Base-by-base conservation (phyloP, 495 filamentous ascomycete genomes). In the Penicillium bialowiezense region DNA sequence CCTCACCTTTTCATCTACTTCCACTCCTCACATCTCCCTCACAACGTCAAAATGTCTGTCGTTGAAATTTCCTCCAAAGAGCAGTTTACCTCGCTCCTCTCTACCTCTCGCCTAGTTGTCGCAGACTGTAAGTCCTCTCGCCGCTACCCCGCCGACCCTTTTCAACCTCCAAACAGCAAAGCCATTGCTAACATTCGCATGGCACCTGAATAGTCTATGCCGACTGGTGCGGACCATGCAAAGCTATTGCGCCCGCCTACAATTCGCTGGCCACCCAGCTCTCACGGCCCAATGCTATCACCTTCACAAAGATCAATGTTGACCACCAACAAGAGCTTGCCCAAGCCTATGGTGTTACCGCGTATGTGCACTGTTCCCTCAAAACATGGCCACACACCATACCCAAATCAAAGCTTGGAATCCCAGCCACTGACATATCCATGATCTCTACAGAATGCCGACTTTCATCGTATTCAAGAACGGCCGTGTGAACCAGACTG, bases 381-480 rank as follows among this genome's bases (percentile, higher is more conserved):
- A n/a, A 19, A 14, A 26, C 20, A 0, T 23, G 2, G 15, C 3
- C 23, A 8, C 13, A 36, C 15, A 1, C 3, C 23, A 7, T 20
- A 12, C 9, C 13, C 7, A 23, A 23, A 12, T 21, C n/a, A 38
- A 52, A 23, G n/a, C 26, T 29, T 12, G 7, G 17, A 6, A 1
- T 10, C 14, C 14, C 3, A 29, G 3, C 10, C 10, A 23, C 41
- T 40, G 35, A 48, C 34, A 40, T 17, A 23, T 18, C 0, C 13
- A n/a, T 5, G 17, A 20, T 14, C 15, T 3, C 34, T 50, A 14
- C 36, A 64, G 61, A 37, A 59, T 59, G 51, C 93, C 93, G 13
- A 95, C 92, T 35, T 96, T 97, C 71, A 82, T 97, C 60, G 78
- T 95, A 56, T 96, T 97, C 78, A 87, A 89, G 58, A 77, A 85